These are phyloP conservation scores for Fusarium fracticaudum DNA, from an alignment of 2,329 filamentous ascomycete species.

Conservation along the genomic window DNA sequence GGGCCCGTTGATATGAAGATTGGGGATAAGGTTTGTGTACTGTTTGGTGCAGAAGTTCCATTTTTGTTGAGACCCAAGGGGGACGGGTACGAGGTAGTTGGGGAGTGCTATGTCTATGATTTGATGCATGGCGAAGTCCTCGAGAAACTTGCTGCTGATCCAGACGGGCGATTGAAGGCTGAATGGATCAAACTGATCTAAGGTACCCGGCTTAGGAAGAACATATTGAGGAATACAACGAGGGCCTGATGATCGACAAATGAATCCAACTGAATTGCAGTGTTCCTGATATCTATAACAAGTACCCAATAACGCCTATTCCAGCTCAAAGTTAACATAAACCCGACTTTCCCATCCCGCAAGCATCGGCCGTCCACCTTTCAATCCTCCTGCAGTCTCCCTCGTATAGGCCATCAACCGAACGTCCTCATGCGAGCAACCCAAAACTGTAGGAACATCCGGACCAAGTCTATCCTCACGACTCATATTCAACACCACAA, in stretches of 20 bases:
- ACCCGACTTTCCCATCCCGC: constrained; percentile 35
- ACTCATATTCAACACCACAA: constrained; percentile 60
- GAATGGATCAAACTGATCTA: not conserved
- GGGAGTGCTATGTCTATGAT: not conserved
- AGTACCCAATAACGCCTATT: not conserved
- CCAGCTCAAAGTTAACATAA: constrained; percentile 25
- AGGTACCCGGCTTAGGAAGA: fast-evolving
- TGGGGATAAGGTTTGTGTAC: not conserved
- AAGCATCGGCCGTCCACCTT: not conserved
- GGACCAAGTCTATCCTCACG: constrained; percentile 43
- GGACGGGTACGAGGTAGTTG: not conserved
- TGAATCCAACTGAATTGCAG: fast-evolving
- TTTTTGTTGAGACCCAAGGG: not conserved
- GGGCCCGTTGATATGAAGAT: not conserved
- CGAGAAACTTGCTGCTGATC: not conserved
- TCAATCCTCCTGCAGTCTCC: not conserved
- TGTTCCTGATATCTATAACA: not conserved
- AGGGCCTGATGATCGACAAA: fast-evolving
- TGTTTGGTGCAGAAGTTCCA: not conserved
- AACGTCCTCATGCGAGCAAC: constrained; percentile 14
- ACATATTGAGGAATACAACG: no score
- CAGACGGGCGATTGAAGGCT: fast-evolving
- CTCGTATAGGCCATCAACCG: constrained; percentile 44
- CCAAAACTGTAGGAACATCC: constrained; percentile 40
- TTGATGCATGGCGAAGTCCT: not conserved